Evolutionary conservation across 2,329 filamentous ascomycete species (phyloP), one percentile per base, ranked within the genome.

Genomic region (Ascochyta fabae): DNA sequence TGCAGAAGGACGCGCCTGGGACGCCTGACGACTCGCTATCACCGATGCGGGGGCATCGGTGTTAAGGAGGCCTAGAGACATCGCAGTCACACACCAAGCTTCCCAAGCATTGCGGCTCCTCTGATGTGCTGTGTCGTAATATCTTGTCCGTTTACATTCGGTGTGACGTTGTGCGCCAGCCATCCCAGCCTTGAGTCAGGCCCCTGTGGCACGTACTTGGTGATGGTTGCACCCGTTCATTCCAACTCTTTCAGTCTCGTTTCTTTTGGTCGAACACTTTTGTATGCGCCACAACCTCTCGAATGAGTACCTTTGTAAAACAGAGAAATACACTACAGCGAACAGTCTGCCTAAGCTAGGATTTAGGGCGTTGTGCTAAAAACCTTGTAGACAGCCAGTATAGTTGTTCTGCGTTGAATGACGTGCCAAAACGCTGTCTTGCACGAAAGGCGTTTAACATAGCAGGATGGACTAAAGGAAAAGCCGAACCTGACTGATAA

Each of bases 31-130:
- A 34, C 24, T 7, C 33, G 15, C 15, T 53, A 38, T 48, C 24
- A 39, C 44, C 44, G 43, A 29, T 53, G 36, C 50, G 36, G 31
- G 36, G 43, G 29, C 16, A 35, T 3, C 49, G 38, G 50, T 12
- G 24, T 7, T 43, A 47, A 36, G 29, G 41, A n/a, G 9, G 16
- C 34, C 16, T 33, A 42, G 8, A 48, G 3, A 19, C 24, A 13
- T 33, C 13, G 24, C 15, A 16, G 31, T 24, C 16, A 31, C 2
- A 27, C 8, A 8, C 16, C 33, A 50, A 43, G 48, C 48, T 38
- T 43, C 29, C 6, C 15, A 36, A 49, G 39, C 46, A 15, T 42
- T 42, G 47, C 22, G 38, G n/a, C 38, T 42, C 23, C 16, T 38
- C 16, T 42, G 27, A 9, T 16, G n/a, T 33, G 13, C 22, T 34